Conservation (phyloP, 1,284 basidiomycete species). For the Amylostereum areolatum region DNA sequence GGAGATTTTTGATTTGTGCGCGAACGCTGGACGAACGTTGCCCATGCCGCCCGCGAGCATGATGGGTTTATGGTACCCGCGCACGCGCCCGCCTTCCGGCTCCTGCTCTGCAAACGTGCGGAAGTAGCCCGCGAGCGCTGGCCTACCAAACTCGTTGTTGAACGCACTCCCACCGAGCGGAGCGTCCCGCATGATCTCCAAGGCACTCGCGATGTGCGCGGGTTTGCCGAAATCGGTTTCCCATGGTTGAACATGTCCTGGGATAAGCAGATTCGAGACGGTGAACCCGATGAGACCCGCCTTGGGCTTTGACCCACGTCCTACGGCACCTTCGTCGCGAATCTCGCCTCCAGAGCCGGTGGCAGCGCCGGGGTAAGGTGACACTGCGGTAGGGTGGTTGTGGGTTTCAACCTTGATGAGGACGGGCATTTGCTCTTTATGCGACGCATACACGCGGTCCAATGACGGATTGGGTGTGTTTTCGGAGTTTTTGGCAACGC, state of each 20-base stretch:
- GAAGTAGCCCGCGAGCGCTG: constrained; percentile 83
- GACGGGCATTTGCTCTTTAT: constrained; percentile 78
- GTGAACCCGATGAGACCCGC: constrained; percentile 94
- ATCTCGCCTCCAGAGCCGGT: constrained; percentile 99
- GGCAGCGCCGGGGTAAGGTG: constrained; percentile 95
- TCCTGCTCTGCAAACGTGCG: constrained; percentile 82
- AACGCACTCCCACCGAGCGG: constrained; percentile 94
- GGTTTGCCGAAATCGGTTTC: constrained; percentile 90
- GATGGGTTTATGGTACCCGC: constrained; percentile 99
- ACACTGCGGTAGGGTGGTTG: constrained; percentile 98
- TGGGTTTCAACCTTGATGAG: constrained; percentile 99
- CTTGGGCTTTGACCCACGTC: constrained; percentile 93
- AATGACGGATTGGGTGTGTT: constrained; percentile 27
- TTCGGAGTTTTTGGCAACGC: constrained; percentile 38
- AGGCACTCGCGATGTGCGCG: constrained; percentile 84
- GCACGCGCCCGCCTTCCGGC: constrained; percentile 55
- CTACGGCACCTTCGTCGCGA: constrained; percentile 95
- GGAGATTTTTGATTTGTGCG: constrained; percentile 70
- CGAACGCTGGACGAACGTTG: constrained; percentile 81
- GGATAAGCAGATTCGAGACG: constrained; percentile 91
- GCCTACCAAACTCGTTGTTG: constrained; percentile 98
- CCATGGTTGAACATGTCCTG: constrained; percentile 86
- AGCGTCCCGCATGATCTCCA: constrained; percentile 97
- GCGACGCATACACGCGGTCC: constrained; percentile 47
- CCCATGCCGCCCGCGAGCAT: constrained; percentile 99